phyloP scores from a whole-genome alignment of 352 stramenopile species.

The Globisporangium nodosum region DNA sequence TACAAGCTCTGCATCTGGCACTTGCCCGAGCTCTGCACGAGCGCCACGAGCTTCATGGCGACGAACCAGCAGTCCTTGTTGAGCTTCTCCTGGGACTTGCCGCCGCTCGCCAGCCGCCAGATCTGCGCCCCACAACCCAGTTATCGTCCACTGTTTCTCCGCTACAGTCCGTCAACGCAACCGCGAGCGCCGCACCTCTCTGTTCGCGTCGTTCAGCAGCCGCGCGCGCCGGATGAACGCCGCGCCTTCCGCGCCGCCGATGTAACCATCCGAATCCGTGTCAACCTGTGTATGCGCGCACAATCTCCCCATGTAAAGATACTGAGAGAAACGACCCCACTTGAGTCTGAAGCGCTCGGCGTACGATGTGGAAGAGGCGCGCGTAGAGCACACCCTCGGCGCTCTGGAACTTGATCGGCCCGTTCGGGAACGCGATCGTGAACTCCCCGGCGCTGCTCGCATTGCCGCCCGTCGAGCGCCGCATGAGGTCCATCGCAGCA shows the following conservation, averaged over 20 bases:
- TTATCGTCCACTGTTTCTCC: too few species aligned
- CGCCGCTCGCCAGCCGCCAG: slow-evolving; percentile 83
- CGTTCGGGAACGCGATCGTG: slow-evolving; percentile 72
- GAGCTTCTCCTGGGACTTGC: slow-evolving; percentile 81
- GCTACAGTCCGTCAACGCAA: too few species aligned
- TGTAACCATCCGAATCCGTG: slow-evolving; percentile 65
- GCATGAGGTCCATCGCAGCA: slow-evolving; percentile 14
- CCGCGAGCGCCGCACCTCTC: slow-evolving; percentile 37
- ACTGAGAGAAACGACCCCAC: background rate
- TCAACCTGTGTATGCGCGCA: slow-evolving; percentile 33
- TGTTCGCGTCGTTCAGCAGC: slow-evolving; percentile 79
- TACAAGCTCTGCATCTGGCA: slow-evolving; percentile 84
- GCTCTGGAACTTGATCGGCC: slow-evolving; percentile 80
- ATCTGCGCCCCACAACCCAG: slow-evolving; percentile 31
- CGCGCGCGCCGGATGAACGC: slow-evolving; percentile 75
- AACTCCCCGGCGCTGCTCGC: slow-evolving; percentile 49
- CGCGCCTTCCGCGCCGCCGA: slow-evolving; percentile 69
- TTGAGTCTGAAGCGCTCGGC: background rate
- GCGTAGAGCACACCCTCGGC: slow-evolving; percentile 80
- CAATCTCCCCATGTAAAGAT: background rate
- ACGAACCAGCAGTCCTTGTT: slow-evolving; percentile 90
- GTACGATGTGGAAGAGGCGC: slow-evolving; percentile 80
- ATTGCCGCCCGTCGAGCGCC: slow-evolving; percentile 12
- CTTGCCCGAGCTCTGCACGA: slow-evolving; percentile 79
- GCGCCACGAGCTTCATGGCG: slow-evolving; percentile 85